These are phyloP conservation scores for Fulvia fulva DNA, from an alignment of 2,329 filamentous ascomycete genomes.

Conservation along the genomic window DNA sequence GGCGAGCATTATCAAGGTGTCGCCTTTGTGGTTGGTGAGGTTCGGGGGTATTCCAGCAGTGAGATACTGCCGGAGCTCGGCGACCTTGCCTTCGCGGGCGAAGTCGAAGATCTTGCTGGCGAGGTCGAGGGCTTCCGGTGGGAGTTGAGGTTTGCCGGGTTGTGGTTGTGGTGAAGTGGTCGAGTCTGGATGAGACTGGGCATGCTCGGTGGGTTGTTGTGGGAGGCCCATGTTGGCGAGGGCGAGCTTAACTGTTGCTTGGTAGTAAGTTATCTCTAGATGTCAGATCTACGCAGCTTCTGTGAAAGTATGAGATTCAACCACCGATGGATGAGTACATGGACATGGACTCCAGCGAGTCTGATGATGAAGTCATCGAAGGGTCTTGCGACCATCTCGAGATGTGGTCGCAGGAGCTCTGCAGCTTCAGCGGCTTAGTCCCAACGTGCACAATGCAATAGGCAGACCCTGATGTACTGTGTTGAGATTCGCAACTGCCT, in stretches of 20 bases:
- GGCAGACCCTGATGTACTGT: too few species aligned
- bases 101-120: slow-evolving; percentile 64
- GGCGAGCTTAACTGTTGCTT: not conserved
- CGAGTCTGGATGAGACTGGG: not conserved
- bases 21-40: slow-evolving; percentile 68
- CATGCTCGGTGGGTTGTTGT: slow-evolving; percentile 6
- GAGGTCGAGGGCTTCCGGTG: slow-evolving; percentile 63
- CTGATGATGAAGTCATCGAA: not conserved
- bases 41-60: slow-evolving; percentile 63
- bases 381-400: too few species aligned
- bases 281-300: not conserved
- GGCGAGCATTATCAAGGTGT: slow-evolving; percentile 71
- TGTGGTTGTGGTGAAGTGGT: slow-evolving; percentile 1
- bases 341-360: not conserved
- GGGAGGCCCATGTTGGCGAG: slow-evolving; percentile 17
- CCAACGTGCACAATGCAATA: too few species aligned
- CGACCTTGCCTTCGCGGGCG: slow-evolving; percentile 56
- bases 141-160: slow-evolving; percentile 40
- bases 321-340: not conserved
- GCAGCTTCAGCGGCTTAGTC: too few species aligned
- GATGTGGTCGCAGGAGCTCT: too few species aligned
- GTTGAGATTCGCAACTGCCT: too few species aligned
- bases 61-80: slow-evolving; percentile 60
- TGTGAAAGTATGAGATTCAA: not conserved
- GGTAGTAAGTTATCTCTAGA: not conserved